phyloP scores from a whole-genome alignment of 106 monocot genomes.

The Iris macrosiphon region DNA sequence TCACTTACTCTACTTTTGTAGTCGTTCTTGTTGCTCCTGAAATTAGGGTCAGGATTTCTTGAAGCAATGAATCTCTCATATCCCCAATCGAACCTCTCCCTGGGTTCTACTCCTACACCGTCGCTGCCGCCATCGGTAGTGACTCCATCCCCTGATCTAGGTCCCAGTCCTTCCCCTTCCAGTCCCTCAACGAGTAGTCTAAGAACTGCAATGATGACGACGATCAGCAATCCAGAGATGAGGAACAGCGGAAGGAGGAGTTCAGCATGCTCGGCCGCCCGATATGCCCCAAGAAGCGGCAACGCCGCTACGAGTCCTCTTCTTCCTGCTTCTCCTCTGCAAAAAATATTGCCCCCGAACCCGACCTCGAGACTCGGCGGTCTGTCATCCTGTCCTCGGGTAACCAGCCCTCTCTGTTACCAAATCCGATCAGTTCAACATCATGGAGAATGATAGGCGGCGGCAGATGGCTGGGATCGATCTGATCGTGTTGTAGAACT shows the following conservation, averaged over 20 bases:
- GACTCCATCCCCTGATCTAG: conserved; percentile 4
- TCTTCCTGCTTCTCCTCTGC: too few relatives aligned
- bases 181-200: conserved; percentile 33
- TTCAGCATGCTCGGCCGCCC: conserved; percentile 44
- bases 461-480: conserved; percentile 60
- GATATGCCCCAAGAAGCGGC: conserved; percentile 37
- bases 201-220: conserved; percentile 1
- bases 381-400: conserved; percentile 49
- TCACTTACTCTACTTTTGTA: neutral
- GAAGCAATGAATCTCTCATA: conserved; percentile 35
- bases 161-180: conserved; percentile 23
- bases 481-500: conserved; percentile 63
- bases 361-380: conserved; percentile 44
- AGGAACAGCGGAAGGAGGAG: conserved; percentile 31
- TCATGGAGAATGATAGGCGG: conserved; percentile 63
- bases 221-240: conserved; percentile 9
- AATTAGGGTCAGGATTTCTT: neutral
- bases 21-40: conserved; percentile 1
- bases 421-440: conserved; percentile 40
- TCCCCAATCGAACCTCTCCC: conserved; percentile 28
- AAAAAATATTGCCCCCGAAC: conserved; percentile 18
- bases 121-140: too few relatives aligned
- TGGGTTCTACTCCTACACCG: conserved; percentile 16
- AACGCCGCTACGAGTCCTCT: conserved; percentile 26
- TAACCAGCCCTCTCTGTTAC: conserved; percentile 45